These are phyloP conservation scores for Blastobotrys serpentis DNA, from an alignment of 1,139 yeast species.

Conservation along the genomic window DNA sequence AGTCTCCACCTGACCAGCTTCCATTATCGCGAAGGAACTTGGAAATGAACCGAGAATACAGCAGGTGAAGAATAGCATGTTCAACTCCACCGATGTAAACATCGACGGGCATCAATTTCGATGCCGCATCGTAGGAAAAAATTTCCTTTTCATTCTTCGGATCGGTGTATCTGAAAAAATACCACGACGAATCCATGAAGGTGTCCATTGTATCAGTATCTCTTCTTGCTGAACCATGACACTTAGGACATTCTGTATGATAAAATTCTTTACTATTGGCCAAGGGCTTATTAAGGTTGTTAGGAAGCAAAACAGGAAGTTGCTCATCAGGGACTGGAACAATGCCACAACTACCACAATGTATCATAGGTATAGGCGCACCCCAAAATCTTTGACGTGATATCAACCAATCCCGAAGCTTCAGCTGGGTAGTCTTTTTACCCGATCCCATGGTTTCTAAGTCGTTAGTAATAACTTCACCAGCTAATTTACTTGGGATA, in stretches of 20 bases:
- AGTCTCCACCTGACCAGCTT: slow-evolving; percentile 53
- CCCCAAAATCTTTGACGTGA: slow-evolving; percentile 98
- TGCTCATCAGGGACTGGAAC: slow-evolving; percentile 87
- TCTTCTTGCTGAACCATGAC: slow-evolving; percentile 71
- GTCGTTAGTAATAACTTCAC: slow-evolving; percentile 45
- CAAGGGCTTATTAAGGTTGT: slow-evolving; percentile 70
- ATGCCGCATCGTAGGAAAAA: slow-evolving; percentile 54
- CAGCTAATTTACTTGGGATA: slow-evolving; percentile 51
- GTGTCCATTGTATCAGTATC: slow-evolving; percentile 99
- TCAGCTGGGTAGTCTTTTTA: slow-evolving; percentile 50
- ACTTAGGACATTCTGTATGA: slow-evolving; percentile 74
- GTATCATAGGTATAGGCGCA: slow-evolving; percentile 93
- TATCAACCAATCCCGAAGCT: slow-evolving; percentile 88
- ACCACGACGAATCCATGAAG: slow-evolving; percentile 97
- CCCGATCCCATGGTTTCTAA: slow-evolving; percentile 49
- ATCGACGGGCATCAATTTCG: slow-evolving; percentile 74
- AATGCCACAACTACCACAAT: slow-evolving; percentile 79
- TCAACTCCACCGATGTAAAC: slow-evolving; percentile 93
- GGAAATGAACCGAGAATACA: slow-evolving; percentile 80
- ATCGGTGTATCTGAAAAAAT: slow-evolving; percentile 81
- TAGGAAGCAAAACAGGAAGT: slow-evolving; percentile 78
- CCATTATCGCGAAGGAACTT: slow-evolving; percentile 68
- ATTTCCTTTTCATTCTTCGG: slow-evolving; percentile 56
- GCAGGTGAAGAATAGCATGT: slow-evolving; percentile 88
- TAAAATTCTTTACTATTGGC: slow-evolving; percentile 68